A percentile compares a stretch with the other conserved stretches of the same genome.
Conservation (phyloP, 768 basidiomycete species). For the Tulasnella sp. region DNA sequence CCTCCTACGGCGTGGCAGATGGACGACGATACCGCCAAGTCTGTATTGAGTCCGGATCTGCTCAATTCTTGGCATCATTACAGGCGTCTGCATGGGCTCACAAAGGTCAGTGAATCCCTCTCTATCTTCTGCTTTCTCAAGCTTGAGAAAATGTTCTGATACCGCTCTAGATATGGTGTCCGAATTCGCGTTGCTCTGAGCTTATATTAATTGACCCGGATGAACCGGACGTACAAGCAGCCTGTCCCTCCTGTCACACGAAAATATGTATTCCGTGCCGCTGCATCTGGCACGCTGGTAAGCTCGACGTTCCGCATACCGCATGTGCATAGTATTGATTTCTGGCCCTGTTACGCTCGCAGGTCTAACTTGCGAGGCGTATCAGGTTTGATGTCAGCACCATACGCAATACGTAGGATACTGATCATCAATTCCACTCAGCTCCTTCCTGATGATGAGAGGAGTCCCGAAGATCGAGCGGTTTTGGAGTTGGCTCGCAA, state of each 20-base stretch:
- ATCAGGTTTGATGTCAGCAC: neutral
- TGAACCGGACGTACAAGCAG: neutral
- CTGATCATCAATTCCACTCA: too few relatives aligned
- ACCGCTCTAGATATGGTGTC: neutral
- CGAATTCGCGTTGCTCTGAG: neutral
- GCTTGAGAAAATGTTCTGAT: neutral
- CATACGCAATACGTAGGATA: too few relatives aligned
- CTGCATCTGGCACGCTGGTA: neutral
- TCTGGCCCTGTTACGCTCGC: neutral
- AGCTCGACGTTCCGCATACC: neutral
- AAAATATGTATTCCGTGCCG: slow-evolving; percentile 4
- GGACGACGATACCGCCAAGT: slow-evolving; percentile 2
- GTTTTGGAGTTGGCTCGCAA: neutral
- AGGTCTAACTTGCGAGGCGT: slow-evolving; percentile 2
- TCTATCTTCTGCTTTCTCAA: neutral
- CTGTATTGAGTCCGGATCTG: neutral
- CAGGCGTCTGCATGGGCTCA: neutral
- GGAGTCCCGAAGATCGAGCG: neutral
- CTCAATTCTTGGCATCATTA: neutral
- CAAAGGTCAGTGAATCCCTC: neutral
- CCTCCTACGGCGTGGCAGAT: neutral
- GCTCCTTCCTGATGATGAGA: too few relatives aligned
- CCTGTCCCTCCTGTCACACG: neutral
- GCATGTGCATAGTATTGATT: too few relatives aligned
- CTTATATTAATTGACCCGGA: neutral